Evolutionary conservation across 2,329 filamentous ascomycete genomes (phyloP), one percentile per base, ranked within the genome.

Genomic region (Cercospora nicotianae): DNA sequence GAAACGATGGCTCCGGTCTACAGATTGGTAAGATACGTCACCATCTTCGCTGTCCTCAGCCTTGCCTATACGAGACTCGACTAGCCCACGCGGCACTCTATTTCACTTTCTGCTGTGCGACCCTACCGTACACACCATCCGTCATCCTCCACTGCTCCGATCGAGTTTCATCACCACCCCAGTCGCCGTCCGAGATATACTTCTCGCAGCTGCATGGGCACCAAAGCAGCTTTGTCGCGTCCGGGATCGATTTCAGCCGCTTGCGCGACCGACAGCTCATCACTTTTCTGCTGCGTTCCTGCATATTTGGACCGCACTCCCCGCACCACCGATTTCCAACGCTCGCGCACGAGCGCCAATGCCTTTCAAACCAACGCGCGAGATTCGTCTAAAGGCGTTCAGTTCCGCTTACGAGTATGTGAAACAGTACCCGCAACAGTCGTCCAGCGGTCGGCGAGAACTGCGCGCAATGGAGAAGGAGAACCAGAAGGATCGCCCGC

Each of bases 381-480:
- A 73, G 58, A 23, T 71, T 45, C 65, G 67, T 42, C 67, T 70
- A 48, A 73, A 69, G 48, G 69, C 71, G 55, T 73, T 73, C 70
- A 70, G 69, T 65, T 65, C 69, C 51, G 69, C 71, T 72, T 67
- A 73, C 71, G 67, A 73, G 5, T 70, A 67, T 61, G 60, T 60
- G 23, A 42, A 57, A 68, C 71, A 75, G 72, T 74, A 75, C 63
- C 72, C 73, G 16, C 72, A 72, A 33, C 71, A 72, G 48, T 70
- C 73, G 23, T 67, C 70, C 59, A 72, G 72, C 63, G 71, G 72
- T 28, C 69, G 71, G 5, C 68, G 69, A 65, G 69, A 72, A 59
- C 65, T 72, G 57, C 72, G 69, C 33, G 71, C 72, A n/a, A 72
- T 73, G 72, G 73, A 74, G 36, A 66, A 66, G 36, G 69, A 69